These are phyloP conservation scores for Myochromella boudieri DNA, from an alignment of 768 basidiomycete genomes.

Conservation along the genomic window DNA sequence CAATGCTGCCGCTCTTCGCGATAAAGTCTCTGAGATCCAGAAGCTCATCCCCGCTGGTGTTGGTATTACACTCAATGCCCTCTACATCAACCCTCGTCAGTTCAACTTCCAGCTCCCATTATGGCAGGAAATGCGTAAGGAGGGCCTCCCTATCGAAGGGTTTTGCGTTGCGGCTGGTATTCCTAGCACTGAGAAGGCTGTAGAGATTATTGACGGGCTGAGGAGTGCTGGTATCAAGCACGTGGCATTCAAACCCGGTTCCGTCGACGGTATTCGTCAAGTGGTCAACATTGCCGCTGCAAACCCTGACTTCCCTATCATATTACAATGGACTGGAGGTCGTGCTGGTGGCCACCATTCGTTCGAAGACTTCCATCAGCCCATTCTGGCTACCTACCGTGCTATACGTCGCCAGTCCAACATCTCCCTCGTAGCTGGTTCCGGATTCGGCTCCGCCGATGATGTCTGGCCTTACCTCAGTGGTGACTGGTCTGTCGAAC, in stretches of 20 bases:
- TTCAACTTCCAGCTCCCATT: constrained; percentile 96
- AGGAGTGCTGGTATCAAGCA: constrained; percentile 88
- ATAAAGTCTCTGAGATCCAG: constrained; percentile 93
- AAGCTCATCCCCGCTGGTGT: constrained; percentile 81
- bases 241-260: constrained; percentile 97
- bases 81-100: constrained; percentile 98
- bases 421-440: constrained; percentile 88
- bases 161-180: constrained; percentile 99
- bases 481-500: constrained; percentile 88
- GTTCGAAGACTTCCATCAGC: constrained; percentile 98
- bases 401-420: constrained; percentile 88
- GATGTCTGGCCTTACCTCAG: constrained; percentile 97
- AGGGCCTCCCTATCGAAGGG: constrained; percentile 96
- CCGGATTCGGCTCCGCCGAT: constrained; percentile 92
- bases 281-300: constrained; percentile 93
- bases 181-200: constrained; percentile 94
- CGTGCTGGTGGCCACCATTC: constrained; percentile 99
- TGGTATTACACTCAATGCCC: constrained; percentile 89
- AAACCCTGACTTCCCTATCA: constrained; percentile 95
- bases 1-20: constrained; percentile 82
- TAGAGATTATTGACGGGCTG: constrained; percentile 89
- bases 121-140: constrained; percentile 97
- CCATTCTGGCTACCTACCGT: constrained; percentile 86
- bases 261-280: constrained; percentile 95
- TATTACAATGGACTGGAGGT: constrained; percentile 99